Evolutionary conservation across 352 stramenopile species (phyloP), one percentile per base, ranked within the genome.

Genomic region (Elongisporangium undulatum): DNA sequence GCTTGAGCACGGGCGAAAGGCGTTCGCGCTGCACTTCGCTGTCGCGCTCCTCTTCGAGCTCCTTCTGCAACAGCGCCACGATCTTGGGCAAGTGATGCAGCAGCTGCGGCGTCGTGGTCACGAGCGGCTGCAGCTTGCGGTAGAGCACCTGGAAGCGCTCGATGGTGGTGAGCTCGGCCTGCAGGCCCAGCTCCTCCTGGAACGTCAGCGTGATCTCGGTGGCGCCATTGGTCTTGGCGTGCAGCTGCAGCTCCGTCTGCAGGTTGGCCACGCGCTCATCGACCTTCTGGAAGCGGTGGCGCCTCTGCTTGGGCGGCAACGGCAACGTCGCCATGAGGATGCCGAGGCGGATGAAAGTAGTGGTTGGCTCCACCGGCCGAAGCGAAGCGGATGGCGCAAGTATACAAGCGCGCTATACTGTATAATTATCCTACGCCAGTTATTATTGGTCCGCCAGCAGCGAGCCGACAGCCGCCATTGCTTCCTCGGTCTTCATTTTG

Each of bases 251-350:
- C 64, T 95, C 87, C 49, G 73, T 71, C 69, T 93, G 81, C 39
- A 95, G 58, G 51, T 82, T 87, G 54, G 73, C 74, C 45, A 95
- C 77, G 59, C 87, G 85, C 76, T 95, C 87, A 29, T 86, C 75
- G 34, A 94, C 84, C 49, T 76, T 81, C 68, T 94, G 79, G 68
- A 95, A 95, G 72, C 87, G 87, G 58, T 94, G 85, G 55, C 85
- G 79, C 53, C 79, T 78, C 75, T 89, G 90, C 68, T 87, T 88
- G 49, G 67, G 71, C 34, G 76, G 53, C 56, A 70, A 64, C 45
- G 50, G 49, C 21, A 73, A 61, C 70, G 73, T 74, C 22, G 39
- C 23, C 58, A 4, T 51, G 56, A 21, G 9, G 26, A 53, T 51
- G 26, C 26, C 26, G 26, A 34, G 26, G 29, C 29, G 29, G 29